Evolutionary conservation across 306 rosid genomes (phyloP).

Genomic region (Delonix regia): DNA sequence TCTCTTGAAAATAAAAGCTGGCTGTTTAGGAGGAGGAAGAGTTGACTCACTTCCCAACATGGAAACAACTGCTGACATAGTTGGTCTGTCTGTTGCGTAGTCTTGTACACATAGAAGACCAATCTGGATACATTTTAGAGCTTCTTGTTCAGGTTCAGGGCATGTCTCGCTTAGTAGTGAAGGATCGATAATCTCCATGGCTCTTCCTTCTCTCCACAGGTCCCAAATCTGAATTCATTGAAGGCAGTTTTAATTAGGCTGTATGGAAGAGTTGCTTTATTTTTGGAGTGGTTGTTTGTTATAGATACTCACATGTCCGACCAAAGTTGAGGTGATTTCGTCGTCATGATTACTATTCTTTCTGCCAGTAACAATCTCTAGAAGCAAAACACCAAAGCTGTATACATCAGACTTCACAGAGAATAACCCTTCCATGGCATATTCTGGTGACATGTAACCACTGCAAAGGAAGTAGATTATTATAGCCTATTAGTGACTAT

Average conservation of each 20-base stretch:
- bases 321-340: constrained; percentile 47
- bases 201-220: constrained; percentile 57
- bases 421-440: neutral
- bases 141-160: neutral
- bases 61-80: neutral
- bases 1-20: neutral
- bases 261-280: neutral
- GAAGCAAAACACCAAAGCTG: constrained; percentile 41
- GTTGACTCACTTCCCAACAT: neutral
- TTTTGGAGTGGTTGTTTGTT: neutral
- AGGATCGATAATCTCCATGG: constrained; percentile 50
- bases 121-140: neutral
- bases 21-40: neutral
- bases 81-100: neutral
- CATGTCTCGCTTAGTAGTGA: neutral
- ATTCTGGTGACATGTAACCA: neutral
- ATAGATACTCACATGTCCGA: constrained; percentile 64
- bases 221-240: constrained; percentile 62
- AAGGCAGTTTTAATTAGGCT: neutral
- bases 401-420: constrained; percentile 2
- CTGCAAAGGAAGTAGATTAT: constrained; percentile 48
- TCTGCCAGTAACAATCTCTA: constrained; percentile 53
- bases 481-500: constrained; percentile 29
- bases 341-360: constrained; percentile 46
- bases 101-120: neutral